A percentile compares a stretch with the other conserved stretches of the same genome.
Evolutionary conservation across 2,329 filamentous ascomycete species (phyloP).

Genomic region (Iodosphaeria phyllophila): DNA sequence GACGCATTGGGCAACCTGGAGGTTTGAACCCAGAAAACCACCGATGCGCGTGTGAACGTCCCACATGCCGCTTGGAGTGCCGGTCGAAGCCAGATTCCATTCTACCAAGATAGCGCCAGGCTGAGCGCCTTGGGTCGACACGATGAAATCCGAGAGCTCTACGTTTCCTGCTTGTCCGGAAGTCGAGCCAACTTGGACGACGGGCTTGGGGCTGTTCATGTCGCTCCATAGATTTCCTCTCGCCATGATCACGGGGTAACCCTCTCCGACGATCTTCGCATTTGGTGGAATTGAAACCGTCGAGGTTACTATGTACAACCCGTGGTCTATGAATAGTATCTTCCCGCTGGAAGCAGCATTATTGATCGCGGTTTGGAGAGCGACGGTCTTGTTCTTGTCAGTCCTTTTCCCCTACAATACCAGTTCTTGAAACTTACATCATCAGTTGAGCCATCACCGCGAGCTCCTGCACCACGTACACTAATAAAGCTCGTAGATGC

Average conservation of each 20-base stretch:
- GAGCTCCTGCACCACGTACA: constrained; percentile 34
- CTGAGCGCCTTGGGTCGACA: constrained; percentile 47
- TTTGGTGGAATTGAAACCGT: constrained; percentile 27
- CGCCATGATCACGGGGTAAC: constrained; percentile 26
- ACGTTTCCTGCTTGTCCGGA: constrained; percentile 44
- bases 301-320: constrained; percentile 30
- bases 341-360: constrained; percentile 25
- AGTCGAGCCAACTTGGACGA: constrained; percentile 42
- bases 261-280: constrained; percentile 15
- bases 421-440: constrained; percentile 27
- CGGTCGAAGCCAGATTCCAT: constrained; percentile 43
- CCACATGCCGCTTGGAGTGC: constrained; percentile 40
- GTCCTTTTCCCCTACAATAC: background rate
- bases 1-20: constrained; percentile 47
- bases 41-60: constrained; percentile 61
- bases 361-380: constrained; percentile 37
- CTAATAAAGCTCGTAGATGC: constrained; percentile 38
- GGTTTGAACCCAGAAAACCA: constrained; percentile 47
- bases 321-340: constrained; percentile 37
- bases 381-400: constrained; percentile 20
- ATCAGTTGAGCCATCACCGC: constrained; percentile 52
- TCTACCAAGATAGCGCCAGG: constrained; percentile 53
- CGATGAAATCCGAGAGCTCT: constrained; percentile 54
- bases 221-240: constrained; percentile 36
- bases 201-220: constrained; percentile 37